Evolutionary conservation across 1,284 basidiomycete genomes (phyloP).

Genomic region (Kwoniella shivajii): DNA sequence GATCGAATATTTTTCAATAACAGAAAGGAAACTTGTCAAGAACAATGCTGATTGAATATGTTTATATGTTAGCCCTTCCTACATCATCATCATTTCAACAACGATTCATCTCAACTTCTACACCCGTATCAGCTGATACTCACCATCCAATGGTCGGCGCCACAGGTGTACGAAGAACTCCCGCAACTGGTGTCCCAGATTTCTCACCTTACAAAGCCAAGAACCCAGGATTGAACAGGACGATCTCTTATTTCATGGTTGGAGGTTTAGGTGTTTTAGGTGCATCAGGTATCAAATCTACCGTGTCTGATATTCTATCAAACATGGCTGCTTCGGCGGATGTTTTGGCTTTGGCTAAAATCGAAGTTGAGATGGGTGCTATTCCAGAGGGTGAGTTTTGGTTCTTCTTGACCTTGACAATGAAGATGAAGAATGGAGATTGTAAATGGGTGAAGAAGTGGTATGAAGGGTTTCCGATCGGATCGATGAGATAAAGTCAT

Average conservation of each 20-base stretch:
- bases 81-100: constrained; percentile 61
- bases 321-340: constrained; percentile 98
- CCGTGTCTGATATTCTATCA: constrained; percentile 89
- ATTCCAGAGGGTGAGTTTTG: constrained; percentile 90
- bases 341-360: constrained; percentile 96
- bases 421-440: not conserved
- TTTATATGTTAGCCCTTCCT: constrained; percentile 52
- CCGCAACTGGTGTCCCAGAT: constrained; percentile 75
- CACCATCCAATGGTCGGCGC: constrained; percentile 21
- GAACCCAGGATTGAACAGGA: constrained; percentile 71
- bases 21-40: not conserved
- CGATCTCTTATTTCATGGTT: constrained; percentile 95
- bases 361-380: constrained; percentile 85
- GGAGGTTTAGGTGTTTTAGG: constrained; percentile 92
- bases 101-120: constrained; percentile 61
- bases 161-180: constrained; percentile 11
- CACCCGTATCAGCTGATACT: constrained; percentile 56
- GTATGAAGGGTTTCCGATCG: constrained; percentile 1
- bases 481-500: not conserved
- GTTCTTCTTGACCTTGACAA: constrained; percentile 24
- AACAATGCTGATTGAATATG: not conserved
- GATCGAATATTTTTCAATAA: not conserved
- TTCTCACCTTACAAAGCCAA: constrained; percentile 79
- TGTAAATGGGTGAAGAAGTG: not conserved
- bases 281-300: constrained; percentile 91